These are phyloP conservation scores for Penicillium coprophilum DNA, from an alignment of 495 filamentous ascomycete species.

Conservation along the genomic window DNA sequence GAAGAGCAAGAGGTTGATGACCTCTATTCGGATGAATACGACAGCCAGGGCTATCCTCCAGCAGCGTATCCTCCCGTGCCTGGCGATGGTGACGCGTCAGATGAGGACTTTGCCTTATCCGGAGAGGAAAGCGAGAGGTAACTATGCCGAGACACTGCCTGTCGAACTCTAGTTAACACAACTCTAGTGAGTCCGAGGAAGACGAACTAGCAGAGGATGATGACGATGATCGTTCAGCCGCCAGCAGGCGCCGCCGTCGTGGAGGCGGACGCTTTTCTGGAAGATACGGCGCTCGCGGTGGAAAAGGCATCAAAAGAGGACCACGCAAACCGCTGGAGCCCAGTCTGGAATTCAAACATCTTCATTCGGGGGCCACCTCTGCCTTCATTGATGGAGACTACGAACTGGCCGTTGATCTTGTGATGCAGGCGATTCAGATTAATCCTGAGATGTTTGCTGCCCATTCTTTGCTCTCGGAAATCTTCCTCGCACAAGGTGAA, in stretches of 20 bases:
- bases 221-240: conserved; percentile 31
- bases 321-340: conserved; percentile 73
- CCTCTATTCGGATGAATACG: background rate
- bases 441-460: conserved; percentile 83
- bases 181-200: conserved; percentile 21
- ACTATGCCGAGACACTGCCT: background rate
- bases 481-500: conserved; percentile 67
- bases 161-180: background rate
- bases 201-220: conserved; percentile 29
- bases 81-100: conserved; percentile 16
- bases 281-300: conserved; percentile 46
- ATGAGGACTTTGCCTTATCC: conserved; percentile 30
- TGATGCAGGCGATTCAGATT: conserved; percentile 68
- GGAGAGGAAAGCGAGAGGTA: conserved; percentile 40
- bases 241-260: conserved; percentile 34
- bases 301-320: conserved; percentile 56
- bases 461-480: conserved; percentile 71
- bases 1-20: conserved; percentile 17
- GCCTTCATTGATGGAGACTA: conserved; percentile 67
- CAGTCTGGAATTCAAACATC: conserved; percentile 69
- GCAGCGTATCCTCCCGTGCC: conserved; percentile 3
- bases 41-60: background rate
- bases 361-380: conserved; percentile 67
- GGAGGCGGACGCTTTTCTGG: conserved; percentile 43
- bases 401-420: conserved; percentile 59